phyloP scores from a whole-genome alignment of 2,329 filamentous ascomycete genomes.

The Aureobasidium sp. region DNA sequence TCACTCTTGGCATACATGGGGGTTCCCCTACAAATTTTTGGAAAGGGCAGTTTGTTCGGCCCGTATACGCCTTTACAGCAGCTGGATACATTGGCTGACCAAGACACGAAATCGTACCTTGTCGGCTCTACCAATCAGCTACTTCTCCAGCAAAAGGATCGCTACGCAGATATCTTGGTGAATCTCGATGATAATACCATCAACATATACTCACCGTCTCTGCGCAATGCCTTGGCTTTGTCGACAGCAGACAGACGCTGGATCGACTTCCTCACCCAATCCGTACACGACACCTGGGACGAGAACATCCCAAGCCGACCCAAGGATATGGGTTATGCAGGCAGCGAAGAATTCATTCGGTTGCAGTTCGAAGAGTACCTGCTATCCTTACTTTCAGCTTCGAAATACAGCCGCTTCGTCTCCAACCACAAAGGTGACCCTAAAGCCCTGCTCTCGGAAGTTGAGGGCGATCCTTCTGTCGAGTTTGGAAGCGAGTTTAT shows the following conservation, averaged over 20 bases:
- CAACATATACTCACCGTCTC: slow-evolving; percentile 70
- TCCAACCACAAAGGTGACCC: slow-evolving; percentile 42
- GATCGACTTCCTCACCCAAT: slow-evolving; percentile 92
- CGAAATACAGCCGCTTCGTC: slow-evolving; percentile 66
- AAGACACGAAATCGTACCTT: slow-evolving; percentile 92
- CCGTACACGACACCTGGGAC: slow-evolving; percentile 95
- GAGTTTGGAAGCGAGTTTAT: slow-evolving; percentile 84
- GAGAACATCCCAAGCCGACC: slow-evolving; percentile 78
- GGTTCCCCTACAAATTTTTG: slow-evolving; percentile 86
- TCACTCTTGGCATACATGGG: slow-evolving; percentile 93
- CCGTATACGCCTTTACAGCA: slow-evolving; percentile 96
- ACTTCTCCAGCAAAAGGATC: slow-evolving; percentile 84
- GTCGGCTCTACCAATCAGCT: slow-evolving; percentile 95
- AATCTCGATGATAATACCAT: slow-evolving; percentile 88
- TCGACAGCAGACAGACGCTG: slow-evolving; percentile 84
- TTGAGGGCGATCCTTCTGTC: slow-evolving; percentile 70
- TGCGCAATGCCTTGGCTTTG: slow-evolving; percentile 66
- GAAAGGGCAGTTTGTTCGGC: slow-evolving; percentile 89
- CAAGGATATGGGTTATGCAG: slow-evolving; percentile 90
- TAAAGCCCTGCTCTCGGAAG: slow-evolving; percentile 50
- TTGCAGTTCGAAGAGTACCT: slow-evolving; percentile 97
- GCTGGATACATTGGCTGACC: slow-evolving; percentile 85
- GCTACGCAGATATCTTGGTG: slow-evolving; percentile 92
- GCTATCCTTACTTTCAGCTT: slow-evolving; percentile 73
- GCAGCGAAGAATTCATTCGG: slow-evolving; percentile 94